Base-by-base conservation (phyloP, 2,329 filamentous ascomycete genomes). In the Chalaropsis ovoidea region DNA sequence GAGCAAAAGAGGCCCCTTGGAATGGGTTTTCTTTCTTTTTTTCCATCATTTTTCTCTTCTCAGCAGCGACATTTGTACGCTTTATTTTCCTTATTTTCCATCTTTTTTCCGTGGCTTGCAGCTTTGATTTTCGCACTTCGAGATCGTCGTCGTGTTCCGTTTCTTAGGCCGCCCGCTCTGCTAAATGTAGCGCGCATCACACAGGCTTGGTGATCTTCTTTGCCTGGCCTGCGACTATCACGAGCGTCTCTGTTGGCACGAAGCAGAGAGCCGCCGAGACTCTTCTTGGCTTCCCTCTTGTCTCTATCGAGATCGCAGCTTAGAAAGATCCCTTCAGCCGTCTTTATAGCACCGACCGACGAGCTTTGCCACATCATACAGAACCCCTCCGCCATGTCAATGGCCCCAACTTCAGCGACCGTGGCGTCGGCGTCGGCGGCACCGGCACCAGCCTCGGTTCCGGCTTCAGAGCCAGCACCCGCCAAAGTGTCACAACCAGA, bases 141-240 rank as follows among this genome's bases (percentile, higher is more conserved):
- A 56, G 22, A 56, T 27, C 52, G 10, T 24, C 41, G 3, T 24
- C 17, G 11, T 24, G 19, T 24, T 45, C 45, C 19, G 5, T 43
- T 17, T 61, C 58, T 27, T 42, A 17, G 7, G 10, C 22, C 17
- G 52, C n/a, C 27, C 31, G 17, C 8, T 58, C 52, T 56, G 31
- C 52, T 58, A 58, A 58, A 58, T 58, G 52, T 58, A 35, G 13
- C 52, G 52, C 27, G 24, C 52, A 31, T 10, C 15, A 58, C 27
- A 39, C 52, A 35, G 52, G 31, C 27, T 58, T 58, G 27, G 52
- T 58, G 52, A 58, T 58, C n/a, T 35, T 58, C 52, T 27, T 52
- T 27, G 47, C 4, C 47, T 10, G 31, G 52, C 24, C 27, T 35
- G 52, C 52, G 8, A n/a, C 10, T 39, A 58, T 39, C 52, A 19